These are phyloP conservation scores for Candida montana DNA, from an alignment of 805 yeast species.

Conservation along the genomic window DNA sequence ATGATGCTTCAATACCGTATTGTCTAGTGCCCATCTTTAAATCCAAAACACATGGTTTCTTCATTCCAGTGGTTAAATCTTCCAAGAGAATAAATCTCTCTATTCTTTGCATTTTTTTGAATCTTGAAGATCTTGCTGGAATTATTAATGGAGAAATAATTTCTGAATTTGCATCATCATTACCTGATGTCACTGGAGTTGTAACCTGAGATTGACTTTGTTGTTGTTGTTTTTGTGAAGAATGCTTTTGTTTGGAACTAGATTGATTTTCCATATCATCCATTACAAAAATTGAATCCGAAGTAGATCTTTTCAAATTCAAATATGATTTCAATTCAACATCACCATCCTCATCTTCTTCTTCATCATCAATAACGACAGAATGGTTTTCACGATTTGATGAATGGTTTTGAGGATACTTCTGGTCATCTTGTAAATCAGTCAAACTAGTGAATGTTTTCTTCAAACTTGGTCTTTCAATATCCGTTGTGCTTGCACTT, in stretches of 20 bases:
- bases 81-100: conserved; percentile 85
- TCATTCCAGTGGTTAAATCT: conserved; percentile 81
- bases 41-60: conserved; percentile 86
- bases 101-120: conserved; percentile 45
- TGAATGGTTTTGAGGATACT: not conserved
- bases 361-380: too few relatives aligned
- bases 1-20: conserved; percentile 88
- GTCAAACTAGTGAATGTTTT: not conserved
- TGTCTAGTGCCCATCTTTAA: conserved; percentile 98
- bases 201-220: too few relatives aligned
- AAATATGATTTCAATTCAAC: not conserved
- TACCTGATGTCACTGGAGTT: conserved; percentile 1
- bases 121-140: conserved; percentile 10
- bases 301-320: conserved; percentile 13
- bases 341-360: not conserved
- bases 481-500: conserved; percentile 22
- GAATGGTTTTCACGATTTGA: conserved; percentile 1
- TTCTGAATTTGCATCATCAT: conserved; percentile 11
- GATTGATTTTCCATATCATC: conserved; percentile 29
- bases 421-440: not conserved
- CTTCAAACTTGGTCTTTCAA: conserved; percentile 17
- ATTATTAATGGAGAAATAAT: conserved; percentile 18
- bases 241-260: too few relatives aligned
- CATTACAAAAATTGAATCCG: conserved; percentile 39
- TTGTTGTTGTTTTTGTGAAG: not conserved